phyloP scores from a whole-genome alignment of 495 filamentous ascomycete species.

The Emericellopsis terricola region DNA sequence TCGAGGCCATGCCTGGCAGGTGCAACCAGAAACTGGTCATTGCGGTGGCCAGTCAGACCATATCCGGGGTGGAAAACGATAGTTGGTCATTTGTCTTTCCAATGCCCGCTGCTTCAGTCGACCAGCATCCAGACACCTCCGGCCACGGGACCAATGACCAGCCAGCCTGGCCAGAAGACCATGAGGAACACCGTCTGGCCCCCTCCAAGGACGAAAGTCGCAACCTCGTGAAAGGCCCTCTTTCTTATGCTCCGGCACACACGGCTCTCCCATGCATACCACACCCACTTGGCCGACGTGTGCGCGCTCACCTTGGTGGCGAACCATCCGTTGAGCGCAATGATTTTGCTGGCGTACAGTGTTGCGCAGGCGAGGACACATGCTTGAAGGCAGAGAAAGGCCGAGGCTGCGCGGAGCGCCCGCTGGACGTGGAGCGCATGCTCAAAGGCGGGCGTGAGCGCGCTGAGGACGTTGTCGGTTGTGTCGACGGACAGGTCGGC shows the following conservation, averaged over 20 bases:
- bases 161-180: conserved; percentile 33
- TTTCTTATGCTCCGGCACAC: conserved; percentile 13
- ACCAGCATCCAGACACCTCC: background rate
- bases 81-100: too few relatives aligned
- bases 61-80: too few relatives aligned
- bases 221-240: conserved; percentile 25
- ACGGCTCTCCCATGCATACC: conserved; percentile 14
- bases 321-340: too few relatives aligned
- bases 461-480: too few relatives aligned
- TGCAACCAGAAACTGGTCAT: background rate
- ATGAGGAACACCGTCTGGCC: conserved; percentile 20
- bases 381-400: too few relatives aligned
- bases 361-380: conserved; percentile 4
- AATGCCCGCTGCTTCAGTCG: too few relatives aligned
- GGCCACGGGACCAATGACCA: conserved; percentile 16
- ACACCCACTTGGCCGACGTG: conserved; percentile 1
- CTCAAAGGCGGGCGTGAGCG: too few relatives aligned
- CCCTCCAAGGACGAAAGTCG: conserved; percentile 19
- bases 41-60: background rate
- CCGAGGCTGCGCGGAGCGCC: too few relatives aligned
- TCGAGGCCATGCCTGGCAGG: background rate
- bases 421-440: too few relatives aligned
- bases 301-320: too few relatives aligned
- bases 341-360: too few relatives aligned
- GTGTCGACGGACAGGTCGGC: too few relatives aligned